phyloP scores from a whole-genome alignment of 164 flowering plant genomes.

The Vitis cinerea region DNA sequence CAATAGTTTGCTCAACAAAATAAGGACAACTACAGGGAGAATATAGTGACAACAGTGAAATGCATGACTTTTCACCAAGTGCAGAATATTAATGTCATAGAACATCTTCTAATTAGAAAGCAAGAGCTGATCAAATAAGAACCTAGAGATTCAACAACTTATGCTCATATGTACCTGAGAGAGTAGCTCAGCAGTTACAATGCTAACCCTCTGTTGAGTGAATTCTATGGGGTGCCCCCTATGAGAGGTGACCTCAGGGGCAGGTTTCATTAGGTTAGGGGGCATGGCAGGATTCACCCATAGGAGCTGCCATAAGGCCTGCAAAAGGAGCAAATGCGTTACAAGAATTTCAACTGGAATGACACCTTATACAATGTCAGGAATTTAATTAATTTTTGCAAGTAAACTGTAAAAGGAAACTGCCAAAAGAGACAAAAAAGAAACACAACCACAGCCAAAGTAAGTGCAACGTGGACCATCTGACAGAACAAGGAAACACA shows the following conservation, averaged over 20 bases:
- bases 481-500: no score
- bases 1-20: conserved; percentile 3
- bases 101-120: background rate
- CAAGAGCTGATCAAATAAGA: conserved; percentile 1
- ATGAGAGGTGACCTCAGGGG: conserved; percentile 15
- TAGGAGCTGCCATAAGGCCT: conserved; percentile 95
- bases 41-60: background rate
- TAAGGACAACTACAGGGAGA: background rate
- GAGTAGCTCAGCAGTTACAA: conserved; percentile 73
- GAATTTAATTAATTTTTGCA: no score
- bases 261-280: conserved; percentile 33
- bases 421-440: no score
- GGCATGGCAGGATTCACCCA: conserved; percentile 70
- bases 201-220: conserved; percentile 67
- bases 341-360: background rate
- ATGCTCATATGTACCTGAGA: conserved; percentile 63
- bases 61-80: background rate
- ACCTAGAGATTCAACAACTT: conserved; percentile 1
- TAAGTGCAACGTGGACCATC: no score
- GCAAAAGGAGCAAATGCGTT: conserved; percentile 17
- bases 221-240: conserved; percentile 51
- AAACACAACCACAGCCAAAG: no score
- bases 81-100: background rate
- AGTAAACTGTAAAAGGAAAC: no score
- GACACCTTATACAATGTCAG: background rate